These are phyloP conservation scores for Ustilago nuda DNA, from an alignment of 1,284 basidiomycete species.

Conservation along the genomic window DNA sequence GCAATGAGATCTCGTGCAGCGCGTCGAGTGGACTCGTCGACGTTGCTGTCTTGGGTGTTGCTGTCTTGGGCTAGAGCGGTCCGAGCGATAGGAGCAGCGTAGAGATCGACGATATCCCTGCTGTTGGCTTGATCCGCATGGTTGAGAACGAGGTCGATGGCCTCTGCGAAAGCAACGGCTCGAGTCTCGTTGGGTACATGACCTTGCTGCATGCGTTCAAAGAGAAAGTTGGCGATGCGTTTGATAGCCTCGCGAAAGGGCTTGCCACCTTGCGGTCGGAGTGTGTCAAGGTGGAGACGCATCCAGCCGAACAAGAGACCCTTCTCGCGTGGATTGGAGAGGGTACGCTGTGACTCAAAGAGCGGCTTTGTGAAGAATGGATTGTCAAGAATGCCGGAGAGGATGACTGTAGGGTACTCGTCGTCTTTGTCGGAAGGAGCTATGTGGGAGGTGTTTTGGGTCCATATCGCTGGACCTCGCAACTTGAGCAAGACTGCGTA, in stretches of 20 bases:
- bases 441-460: background rate
- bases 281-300: conserved; percentile 45
- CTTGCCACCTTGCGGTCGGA: conserved; percentile 26
- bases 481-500: conserved; percentile 42
- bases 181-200: conserved; percentile 48
- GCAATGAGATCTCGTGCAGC: conserved; percentile 48
- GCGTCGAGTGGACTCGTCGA: conserved; percentile 22
- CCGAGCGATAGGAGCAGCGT: conserved; percentile 48
- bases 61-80: conserved; percentile 42
- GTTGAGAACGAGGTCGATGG: conserved; percentile 38
- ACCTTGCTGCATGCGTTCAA: conserved; percentile 62
- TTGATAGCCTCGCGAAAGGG: conserved; percentile 58
- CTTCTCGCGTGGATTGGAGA: conserved; percentile 35
- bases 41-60: conserved; percentile 30
- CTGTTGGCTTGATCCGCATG: conserved; percentile 47
- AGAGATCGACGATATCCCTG: conserved; percentile 55
- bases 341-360: conserved; percentile 32
- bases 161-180: conserved; percentile 39
- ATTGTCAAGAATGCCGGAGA: conserved; percentile 62
- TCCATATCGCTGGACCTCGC: conserved; percentile 47
- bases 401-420: conserved; percentile 54
- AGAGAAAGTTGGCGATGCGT: conserved; percentile 58
- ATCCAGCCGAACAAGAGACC: conserved; percentile 51
- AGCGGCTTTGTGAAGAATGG: conserved; percentile 37
- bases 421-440: conserved; percentile 11